phyloP scores from a whole-genome alignment of 2,329 filamentous ascomycete species.

The Aspergillus amoenus region DNA sequence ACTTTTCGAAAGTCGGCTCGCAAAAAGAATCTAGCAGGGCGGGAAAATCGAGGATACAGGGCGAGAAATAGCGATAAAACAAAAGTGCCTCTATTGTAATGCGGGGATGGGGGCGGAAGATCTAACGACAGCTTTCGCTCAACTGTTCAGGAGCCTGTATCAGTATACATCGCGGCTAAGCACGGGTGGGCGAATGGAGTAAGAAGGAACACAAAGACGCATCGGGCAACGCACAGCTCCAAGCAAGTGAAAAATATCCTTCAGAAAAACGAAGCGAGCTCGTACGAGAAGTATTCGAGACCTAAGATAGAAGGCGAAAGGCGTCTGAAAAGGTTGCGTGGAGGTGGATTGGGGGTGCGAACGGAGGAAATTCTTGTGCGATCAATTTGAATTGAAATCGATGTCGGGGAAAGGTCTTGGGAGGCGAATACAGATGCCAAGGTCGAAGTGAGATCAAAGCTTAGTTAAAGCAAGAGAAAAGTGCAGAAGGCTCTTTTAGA shows the following conservation, averaged over 20 bases:
- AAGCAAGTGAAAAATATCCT: slow-evolving; percentile 12
- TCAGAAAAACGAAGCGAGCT: not conserved
- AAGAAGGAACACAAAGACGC: slow-evolving; percentile 1
- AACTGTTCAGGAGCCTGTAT: slow-evolving; percentile 19
- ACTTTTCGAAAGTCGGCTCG: slow-evolving; percentile 11
- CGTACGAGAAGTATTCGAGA: slow-evolving; percentile 5
- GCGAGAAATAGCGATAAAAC: slow-evolving; percentile 4
- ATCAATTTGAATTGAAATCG: slow-evolving; percentile 19
- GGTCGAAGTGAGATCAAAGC: slow-evolving; percentile 11
- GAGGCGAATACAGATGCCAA: slow-evolving; percentile 15
- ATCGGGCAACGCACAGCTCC: slow-evolving; percentile 7
- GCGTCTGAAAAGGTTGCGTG: slow-evolving; percentile 20
- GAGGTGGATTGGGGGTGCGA: slow-evolving; percentile 13
- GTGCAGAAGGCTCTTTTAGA: not conserved
- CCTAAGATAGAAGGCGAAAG: slow-evolving; percentile 18
- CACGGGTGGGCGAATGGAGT: not conserved
- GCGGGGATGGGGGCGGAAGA: slow-evolving; percentile 12
- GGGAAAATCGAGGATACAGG: not conserved
- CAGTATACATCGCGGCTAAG: slow-evolving; percentile 12
- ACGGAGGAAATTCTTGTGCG: slow-evolving; percentile 29
- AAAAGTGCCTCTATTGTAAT: slow-evolving; percentile 19
- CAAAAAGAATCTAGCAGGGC: slow-evolving; percentile 7
- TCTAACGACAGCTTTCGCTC: slow-evolving; percentile 24
- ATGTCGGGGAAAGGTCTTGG: slow-evolving; percentile 18
- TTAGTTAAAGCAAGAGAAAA: slow-evolving; percentile 1